phyloP scores from a whole-genome alignment of 495 filamentous ascomycete genomes.

The Xylaria flabelliformis region DNA sequence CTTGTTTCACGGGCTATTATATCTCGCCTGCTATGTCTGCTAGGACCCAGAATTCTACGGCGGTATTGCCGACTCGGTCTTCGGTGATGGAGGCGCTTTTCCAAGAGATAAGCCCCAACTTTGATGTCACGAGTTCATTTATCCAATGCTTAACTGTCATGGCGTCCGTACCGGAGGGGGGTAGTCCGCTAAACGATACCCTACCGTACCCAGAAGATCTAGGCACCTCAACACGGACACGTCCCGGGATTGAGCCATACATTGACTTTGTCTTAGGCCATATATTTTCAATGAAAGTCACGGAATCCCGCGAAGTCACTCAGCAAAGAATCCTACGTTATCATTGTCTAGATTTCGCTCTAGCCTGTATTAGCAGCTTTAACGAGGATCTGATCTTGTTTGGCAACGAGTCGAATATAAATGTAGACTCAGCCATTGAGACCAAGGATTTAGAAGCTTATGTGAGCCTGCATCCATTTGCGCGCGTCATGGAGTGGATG shows the following conservation, averaged over 20 bases:
- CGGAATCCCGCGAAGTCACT: slow-evolving; percentile 63
- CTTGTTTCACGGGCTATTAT: slow-evolving; percentile 68
- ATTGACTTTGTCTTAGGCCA: slow-evolving; percentile 85
- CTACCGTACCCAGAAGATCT: slow-evolving; percentile 87
- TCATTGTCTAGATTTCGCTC: slow-evolving; percentile 79
- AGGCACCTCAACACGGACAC: slow-evolving; percentile 76
- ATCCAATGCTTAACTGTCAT: slow-evolving; percentile 74
- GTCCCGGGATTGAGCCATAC: slow-evolving; percentile 86
- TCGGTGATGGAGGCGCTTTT: slow-evolving; percentile 60
- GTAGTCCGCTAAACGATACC: slow-evolving; percentile 67
- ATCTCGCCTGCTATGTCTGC: slow-evolving; percentile 41
- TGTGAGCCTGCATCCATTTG: slow-evolving; percentile 85
- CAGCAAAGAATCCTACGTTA: slow-evolving; percentile 74
- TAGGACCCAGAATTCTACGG: slow-evolving; percentile 28
- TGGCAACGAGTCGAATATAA: slow-evolving; percentile 73
- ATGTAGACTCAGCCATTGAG: slow-evolving; percentile 74
- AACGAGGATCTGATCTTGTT: slow-evolving; percentile 90
- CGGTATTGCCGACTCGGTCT: slow-evolving; percentile 38
- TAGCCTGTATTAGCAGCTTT: slow-evolving; percentile 77
- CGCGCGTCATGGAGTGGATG: slow-evolving; percentile 94
- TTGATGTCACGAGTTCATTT: slow-evolving; percentile 84
- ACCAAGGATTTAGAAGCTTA: slow-evolving; percentile 76
- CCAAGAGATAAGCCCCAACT: slow-evolving; percentile 68
- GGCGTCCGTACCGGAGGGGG: slow-evolving; percentile 64
- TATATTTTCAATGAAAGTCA: slow-evolving; percentile 68